Base-by-base conservation (phyloP, 371 early-diverging fungal species). In the Sporodiniella umbellata region DNA sequence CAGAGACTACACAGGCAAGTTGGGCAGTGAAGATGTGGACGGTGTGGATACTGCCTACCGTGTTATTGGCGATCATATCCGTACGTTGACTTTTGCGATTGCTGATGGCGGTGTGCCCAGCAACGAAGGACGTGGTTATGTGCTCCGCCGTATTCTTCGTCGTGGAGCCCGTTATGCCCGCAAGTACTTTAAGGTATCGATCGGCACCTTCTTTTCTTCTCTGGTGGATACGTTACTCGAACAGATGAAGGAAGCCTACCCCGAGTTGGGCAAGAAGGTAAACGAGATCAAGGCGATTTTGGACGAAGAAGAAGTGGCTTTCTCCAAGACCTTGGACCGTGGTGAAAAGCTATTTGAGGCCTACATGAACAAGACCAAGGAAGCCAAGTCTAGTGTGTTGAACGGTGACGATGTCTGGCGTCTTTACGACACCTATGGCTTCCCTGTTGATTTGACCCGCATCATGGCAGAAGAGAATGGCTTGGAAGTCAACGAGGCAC, bases 121-220 rank as follows among this genome's bases (percentile, higher is more conserved):
- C 49, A 98, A 94, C 68, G 99, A 99, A 64, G 99, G 99, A 30
- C 91, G 98, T 61, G 99, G 99, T 54, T 99, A 99, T 70, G 99
- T 99, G 2, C 76, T 99, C 56, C 88, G 99, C 56, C 90, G 99
- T 67, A 99, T 99, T 58, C 81, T 99, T 33, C 84, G 99, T 48
- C 89, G 99, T 56, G 99, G 98, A 60, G 93, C 92, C 22, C 85
- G 99, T 48, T 99, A 95, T 75, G 95, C 89, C 25, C 86, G 98
- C 64, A 88, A 88, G 58, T 94, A 95, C 73, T 93, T 99, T 48
- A 78, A 86, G 52, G 88, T 90, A 22, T 86, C 91, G 49, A 88
- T 94, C 43, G 97, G 96, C 43, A 79, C 60, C 58, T 96, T 97
- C 78, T 97, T 96, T 74, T 88, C 96, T 8, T 79, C 83, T 21